phyloP scores from a whole-genome alignment of 106 monocot genomes.

The Apostasia shenzhenica region DNA sequence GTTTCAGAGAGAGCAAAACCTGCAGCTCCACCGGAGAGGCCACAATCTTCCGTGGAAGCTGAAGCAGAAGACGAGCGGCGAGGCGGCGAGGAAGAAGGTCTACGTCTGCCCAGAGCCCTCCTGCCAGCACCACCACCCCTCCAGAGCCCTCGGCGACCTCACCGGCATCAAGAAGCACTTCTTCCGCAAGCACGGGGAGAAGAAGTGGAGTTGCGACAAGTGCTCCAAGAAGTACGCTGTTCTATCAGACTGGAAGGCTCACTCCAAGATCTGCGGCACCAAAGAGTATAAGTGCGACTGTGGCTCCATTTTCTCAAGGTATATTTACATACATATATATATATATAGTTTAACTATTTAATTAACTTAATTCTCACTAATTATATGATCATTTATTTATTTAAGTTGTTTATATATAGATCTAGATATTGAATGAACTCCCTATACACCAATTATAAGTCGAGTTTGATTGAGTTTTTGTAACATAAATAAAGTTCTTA shows the following conservation, averaged over 20 bases:
- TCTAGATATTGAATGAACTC: too few relatives aligned
- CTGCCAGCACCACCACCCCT: constrained; percentile 40
- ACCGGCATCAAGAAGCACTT: constrained; percentile 90
- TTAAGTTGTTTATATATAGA: too few relatives aligned
- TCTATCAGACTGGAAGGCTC: constrained; percentile 80
- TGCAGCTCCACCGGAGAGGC: constrained; percentile 3
- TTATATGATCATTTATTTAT: too few relatives aligned
- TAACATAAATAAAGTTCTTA: too few relatives aligned
- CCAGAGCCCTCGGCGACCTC: constrained; percentile 63
- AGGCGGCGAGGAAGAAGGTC: background rate
- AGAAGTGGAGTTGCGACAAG: constrained; percentile 88
- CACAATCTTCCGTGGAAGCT: constrained; percentile 5
- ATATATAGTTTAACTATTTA: too few relatives aligned
- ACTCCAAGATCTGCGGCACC: constrained; percentile 66
- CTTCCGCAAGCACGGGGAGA: constrained; percentile 80
- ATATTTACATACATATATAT: background rate
- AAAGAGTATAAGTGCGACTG: constrained; percentile 74
- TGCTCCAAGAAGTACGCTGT: constrained; percentile 82
- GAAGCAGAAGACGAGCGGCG: background rate
- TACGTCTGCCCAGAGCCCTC: constrained; percentile 2
- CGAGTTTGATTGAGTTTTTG: too few relatives aligned
- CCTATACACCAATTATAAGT: too few relatives aligned
- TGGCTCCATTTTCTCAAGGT: constrained; percentile 81
- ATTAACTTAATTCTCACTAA: too few relatives aligned
- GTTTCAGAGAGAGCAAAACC: constrained; percentile 2